Conservation (phyloP, 1,139 yeast genomes). For the Candida gigantensis region DNA sequence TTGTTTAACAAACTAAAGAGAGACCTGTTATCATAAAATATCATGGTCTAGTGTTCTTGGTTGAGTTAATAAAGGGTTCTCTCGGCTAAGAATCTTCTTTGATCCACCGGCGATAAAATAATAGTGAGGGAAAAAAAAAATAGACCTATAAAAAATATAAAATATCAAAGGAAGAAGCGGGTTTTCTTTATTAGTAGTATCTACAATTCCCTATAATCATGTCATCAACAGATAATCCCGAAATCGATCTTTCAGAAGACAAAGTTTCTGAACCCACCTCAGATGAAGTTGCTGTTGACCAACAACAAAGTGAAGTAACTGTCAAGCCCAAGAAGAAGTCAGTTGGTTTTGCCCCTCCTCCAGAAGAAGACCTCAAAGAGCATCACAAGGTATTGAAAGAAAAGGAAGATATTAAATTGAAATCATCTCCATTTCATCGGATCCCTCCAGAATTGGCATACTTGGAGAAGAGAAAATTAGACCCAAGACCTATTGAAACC, state of each 20-base stretch:
- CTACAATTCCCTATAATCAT: neutral
- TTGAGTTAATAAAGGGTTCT: too few relatives aligned
- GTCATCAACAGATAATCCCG: constrained; percentile 2
- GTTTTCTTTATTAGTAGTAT: too few relatives aligned
- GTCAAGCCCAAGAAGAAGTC: constrained; percentile 25
- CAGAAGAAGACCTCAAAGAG: constrained; percentile 37
- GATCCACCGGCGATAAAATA: too few relatives aligned
- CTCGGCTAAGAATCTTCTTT: too few relatives aligned
- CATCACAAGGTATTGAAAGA: constrained; percentile 32
- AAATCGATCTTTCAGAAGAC: neutral
- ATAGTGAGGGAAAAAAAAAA: too few relatives aligned
- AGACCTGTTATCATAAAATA: too few relatives aligned
- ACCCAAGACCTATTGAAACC: constrained; percentile 15
- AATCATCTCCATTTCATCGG: constrained; percentile 39
- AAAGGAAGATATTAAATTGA: constrained; percentile 27
- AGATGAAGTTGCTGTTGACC: too few relatives aligned
- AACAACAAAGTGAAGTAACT: too few relatives aligned
- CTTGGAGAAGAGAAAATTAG: constrained; percentile 25
- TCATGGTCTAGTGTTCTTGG: too few relatives aligned
- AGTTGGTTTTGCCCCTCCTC: constrained; percentile 47
- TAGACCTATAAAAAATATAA: too few relatives aligned
- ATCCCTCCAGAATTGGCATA: constrained; percentile 49
- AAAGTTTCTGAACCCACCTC: neutral
- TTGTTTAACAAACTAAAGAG: too few relatives aligned
- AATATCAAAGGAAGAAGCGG: neutral